These are phyloP conservation scores for Aspergillus arachidicola DNA, from an alignment of 2,329 filamentous ascomycete species.

Conservation along the genomic window DNA sequence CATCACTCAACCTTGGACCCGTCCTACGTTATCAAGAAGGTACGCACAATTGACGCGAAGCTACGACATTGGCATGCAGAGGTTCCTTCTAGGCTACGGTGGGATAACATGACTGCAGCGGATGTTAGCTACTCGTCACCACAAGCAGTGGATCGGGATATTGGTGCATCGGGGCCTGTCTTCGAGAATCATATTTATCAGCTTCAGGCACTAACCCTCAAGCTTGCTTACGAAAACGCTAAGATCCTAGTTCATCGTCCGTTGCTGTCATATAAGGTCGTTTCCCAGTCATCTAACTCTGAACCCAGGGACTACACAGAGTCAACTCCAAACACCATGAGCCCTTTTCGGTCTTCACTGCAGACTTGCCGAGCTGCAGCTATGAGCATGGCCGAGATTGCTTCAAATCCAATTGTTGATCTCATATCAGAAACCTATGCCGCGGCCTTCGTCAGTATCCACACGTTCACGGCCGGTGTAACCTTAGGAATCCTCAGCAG, in stretches of 20 bases:
- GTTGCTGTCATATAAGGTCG: conserved; percentile 25
- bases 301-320: neutral
- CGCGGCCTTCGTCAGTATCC: conserved; percentile 27
- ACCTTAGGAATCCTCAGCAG: conserved; percentile 26
- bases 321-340: neutral
- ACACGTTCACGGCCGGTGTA: conserved; percentile 29
- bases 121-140: conserved; percentile 16
- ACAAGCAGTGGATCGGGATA: conserved; percentile 25
- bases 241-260: conserved; percentile 34
- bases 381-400: conserved; percentile 19
- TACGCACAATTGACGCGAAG: conserved; percentile 4
- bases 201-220: conserved; percentile 35
- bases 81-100: conserved; percentile 15
- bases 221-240: conserved; percentile 38
- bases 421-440: conserved; percentile 28
- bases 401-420: conserved; percentile 10
- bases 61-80: conserved; percentile 21
- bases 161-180: conserved; percentile 24
- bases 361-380: conserved; percentile 25
- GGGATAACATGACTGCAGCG: neutral
- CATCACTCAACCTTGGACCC: neutral
- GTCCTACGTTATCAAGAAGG: conserved; percentile 11
- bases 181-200: conserved; percentile 33
- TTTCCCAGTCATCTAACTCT: neutral
- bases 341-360: conserved; percentile 13